Base-by-base conservation (phyloP, 768 basidiomycete species). In the Lactarius trivialis region DNA sequence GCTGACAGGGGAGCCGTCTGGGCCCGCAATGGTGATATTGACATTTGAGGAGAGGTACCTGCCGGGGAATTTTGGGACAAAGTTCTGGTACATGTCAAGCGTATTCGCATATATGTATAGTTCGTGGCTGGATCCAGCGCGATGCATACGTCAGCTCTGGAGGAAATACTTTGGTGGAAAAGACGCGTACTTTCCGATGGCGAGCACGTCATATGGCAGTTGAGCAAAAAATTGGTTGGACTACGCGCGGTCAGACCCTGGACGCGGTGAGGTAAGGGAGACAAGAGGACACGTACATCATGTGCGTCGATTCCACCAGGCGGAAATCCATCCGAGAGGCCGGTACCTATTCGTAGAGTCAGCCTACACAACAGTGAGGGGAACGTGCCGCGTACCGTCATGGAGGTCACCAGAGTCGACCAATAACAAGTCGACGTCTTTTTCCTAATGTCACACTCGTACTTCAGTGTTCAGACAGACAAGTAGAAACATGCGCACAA, bases 11-110 rank as follows among this genome's bases (percentile, higher is more conserved):
- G 74, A 62, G 17, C 75, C 77, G 15, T 72, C 58, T 43, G 74
- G 68, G 67, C 81, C 79, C 17, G 78, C 64, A 11, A 88, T 70
- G 2, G 91, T 93, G 70, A 96, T 90, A 74, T 95, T 90, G 59
- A 84, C 89, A 68, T 96, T 96, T 2, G 86, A 90, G 1, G 91
- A 85, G 52, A 97, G 75, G 72, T 93, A 94, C 50, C 85, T 79
- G 7, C 88, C 91, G 8, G 81, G 77, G 72, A 85, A 79, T 51
- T 82, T 74, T 3, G 84, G 85, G 3, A 76, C 84, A 68, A 92
- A 88, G 70, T 87, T 87, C 56, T 77, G 73, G 71, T 87, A 76
- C 87, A 89, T 86, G 71, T 89, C 88, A 30, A 83, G 77, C 5
- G 87, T 76, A 69, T 85, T 79, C 9, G 76, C 78, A 70, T 88